Base-by-base conservation (phyloP, 106 monocot species). In the Dendrobium huoshanense region DNA sequence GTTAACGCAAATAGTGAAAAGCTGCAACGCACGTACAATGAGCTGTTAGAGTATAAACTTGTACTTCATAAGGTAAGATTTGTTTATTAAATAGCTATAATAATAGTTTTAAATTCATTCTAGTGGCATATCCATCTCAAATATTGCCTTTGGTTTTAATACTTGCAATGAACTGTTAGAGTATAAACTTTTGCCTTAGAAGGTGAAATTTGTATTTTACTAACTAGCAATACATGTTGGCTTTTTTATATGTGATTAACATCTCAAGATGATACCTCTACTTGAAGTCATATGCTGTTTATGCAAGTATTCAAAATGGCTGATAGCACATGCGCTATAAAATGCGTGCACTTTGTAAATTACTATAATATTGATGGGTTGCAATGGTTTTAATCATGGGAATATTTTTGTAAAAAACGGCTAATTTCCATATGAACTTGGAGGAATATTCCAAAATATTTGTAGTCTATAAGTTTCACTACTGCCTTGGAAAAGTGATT, bases 1-100 rank as follows among this genome's bases (percentile, higher is more conserved):
- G 86, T 93, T 77, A 95, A 99, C 87, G 79, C 89, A 55, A 99
- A 99, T 77, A 95, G 59, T 86, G 94, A 90, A 79, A 99, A 95
- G 82, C 77, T 99, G 74, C 91, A 87, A 79, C 86, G 92, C 29
- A 89, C 95, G 31, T 95, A 99, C 76, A 92, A 93, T 80, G 98
- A 99, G 80, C 85, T 99, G 24, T 72, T 91, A 87, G 98, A 99
- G 79, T 99, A 95, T 74, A 87, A 81, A 80, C 89, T 91, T 85
- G 88, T 95, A 83, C 95, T 99, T 17, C 79, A 86, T 44, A 99
- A 91, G 98, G 98, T 79, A 79, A 73, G 51, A 42, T 29, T 79
- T 43, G 10, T 15, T 49, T 49, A 47, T 76, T 74, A 43, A 44
- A 74, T 44, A 74, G 43, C 4, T 20, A 44, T 43, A 70, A 37